phyloP scores from a whole-genome alignment of 108 stramenopile species.

The Cylindrotheca fusiformis region DNA sequence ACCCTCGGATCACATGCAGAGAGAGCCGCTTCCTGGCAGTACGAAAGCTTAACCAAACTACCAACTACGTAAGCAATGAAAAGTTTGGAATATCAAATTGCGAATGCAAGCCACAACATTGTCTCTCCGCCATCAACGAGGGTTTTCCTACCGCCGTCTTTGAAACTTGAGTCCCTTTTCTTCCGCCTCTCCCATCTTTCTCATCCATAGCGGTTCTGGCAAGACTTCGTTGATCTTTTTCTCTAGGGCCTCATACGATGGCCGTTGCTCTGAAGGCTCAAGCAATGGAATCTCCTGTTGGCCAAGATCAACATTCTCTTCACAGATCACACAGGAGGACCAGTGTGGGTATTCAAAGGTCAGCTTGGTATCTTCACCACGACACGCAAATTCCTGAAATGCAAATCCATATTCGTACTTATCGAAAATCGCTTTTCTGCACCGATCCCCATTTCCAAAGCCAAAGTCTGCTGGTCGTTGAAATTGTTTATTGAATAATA shows the following conservation, averaged over 20 bases:
- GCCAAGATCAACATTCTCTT: conserved; percentile 33
- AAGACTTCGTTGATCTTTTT: conserved; percentile 60
- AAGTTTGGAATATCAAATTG: too few relatives aligned
- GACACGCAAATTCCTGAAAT: conserved; percentile 67
- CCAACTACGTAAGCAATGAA: too few relatives aligned
- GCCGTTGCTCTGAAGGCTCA: conserved; percentile 27
- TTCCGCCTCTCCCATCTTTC: conserved; percentile 60
- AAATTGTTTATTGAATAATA: conserved; percentile 62
- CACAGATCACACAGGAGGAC: conserved; percentile 50
- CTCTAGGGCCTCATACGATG: conserved; percentile 49
- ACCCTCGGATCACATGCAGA: not conserved
- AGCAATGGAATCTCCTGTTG: conserved; percentile 40
- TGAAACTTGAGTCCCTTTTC: conserved; percentile 67
- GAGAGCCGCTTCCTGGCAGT: not conserved
- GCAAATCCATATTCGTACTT: conserved; percentile 56
- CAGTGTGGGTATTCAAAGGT: conserved; percentile 54
- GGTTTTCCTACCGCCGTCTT: conserved; percentile 18
- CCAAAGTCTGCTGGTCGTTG: conserved; percentile 63
- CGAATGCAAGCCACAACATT: too few relatives aligned
- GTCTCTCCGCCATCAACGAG: too few relatives aligned
- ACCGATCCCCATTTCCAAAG: conserved; percentile 33
- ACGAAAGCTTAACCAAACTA: not conserved
- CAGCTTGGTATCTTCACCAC: conserved; percentile 67
- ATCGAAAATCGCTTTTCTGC: conserved; percentile 38
- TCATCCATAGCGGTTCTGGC: conserved; percentile 71